phyloP scores from a whole-genome alignment of 371 early-diverging fungal genomes.

The Mucor mucedo region DNA sequence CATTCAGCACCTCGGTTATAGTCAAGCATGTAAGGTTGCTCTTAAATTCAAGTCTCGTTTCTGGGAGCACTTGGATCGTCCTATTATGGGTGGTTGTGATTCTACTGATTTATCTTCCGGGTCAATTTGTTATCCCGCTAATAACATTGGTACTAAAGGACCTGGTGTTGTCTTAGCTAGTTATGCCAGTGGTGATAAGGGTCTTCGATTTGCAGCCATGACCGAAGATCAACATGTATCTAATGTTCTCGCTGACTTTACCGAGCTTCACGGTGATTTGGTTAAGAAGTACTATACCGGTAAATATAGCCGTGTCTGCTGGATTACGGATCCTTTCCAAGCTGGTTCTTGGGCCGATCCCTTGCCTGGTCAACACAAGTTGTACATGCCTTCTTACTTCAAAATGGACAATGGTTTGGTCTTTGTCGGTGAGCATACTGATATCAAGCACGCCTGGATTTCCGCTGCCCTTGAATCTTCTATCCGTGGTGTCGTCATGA shows the following conservation, averaged over 20 bases:
- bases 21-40: constrained; percentile 35
- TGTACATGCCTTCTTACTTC: constrained; percentile 40
- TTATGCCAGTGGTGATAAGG: constrained; percentile 33
- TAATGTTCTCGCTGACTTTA: constrained; percentile 34
- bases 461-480: constrained; percentile 35
- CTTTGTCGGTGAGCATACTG: constrained; percentile 45
- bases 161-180: constrained; percentile 41
- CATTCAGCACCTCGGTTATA: constrained; percentile 32
- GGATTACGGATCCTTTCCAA: constrained; percentile 35
- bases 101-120: constrained; percentile 32
- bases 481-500: constrained; percentile 41
- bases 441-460: constrained; percentile 45
- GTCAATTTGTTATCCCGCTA: constrained; percentile 34
- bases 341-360: constrained; percentile 36
- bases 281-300: constrained; percentile 39
- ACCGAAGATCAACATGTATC: constrained; percentile 40
- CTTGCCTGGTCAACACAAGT: constrained; percentile 34
- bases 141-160: constrained; percentile 35
- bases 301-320: constrained; percentile 35
- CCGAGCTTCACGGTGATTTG: constrained; percentile 39
- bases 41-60: constrained; percentile 40
- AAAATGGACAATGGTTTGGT: constrained; percentile 34
- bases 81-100: constrained; percentile 41
- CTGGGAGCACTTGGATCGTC: constrained; percentile 39
- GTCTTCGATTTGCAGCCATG: constrained; percentile 36